These are phyloP conservation scores for Candida albicans DNA, from an alignment of 1,139 yeast species.

Conservation along the genomic window DNA sequence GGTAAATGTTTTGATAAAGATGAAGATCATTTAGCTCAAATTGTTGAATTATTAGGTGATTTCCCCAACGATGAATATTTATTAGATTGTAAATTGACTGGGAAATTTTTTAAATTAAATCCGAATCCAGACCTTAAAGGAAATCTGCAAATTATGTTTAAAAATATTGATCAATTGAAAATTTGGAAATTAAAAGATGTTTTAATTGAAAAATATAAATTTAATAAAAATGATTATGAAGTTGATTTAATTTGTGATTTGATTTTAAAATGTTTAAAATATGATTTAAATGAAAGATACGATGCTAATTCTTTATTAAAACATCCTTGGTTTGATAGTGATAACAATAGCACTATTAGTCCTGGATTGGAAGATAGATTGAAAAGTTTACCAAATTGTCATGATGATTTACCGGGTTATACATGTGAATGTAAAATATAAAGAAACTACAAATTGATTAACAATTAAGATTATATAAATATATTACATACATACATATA, in stretches of 20 bases:
- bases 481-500: too few species aligned
- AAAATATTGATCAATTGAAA: slow-evolving; percentile 61
- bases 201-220: slow-evolving; percentile 55
- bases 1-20: slow-evolving; percentile 65
- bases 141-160: slow-evolving; percentile 38
- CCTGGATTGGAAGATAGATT: slow-evolving; percentile 2
- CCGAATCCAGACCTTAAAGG: too few species aligned
- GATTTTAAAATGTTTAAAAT: slow-evolving; percentile 37
- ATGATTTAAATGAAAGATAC: slow-evolving; percentile 36
- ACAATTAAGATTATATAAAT: too few species aligned
- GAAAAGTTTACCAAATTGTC: slow-evolving; percentile 16
- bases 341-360: slow-evolving; percentile 15
- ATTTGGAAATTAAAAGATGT: slow-evolving; percentile 71
- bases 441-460: not conserved
- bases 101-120: slow-evolving; percentile 52
- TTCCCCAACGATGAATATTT: slow-evolving; percentile 53
- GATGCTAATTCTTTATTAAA: slow-evolving; percentile 42
- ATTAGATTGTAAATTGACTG: slow-evolving; percentile 50
- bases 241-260: slow-evolving; percentile 34
- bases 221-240: slow-evolving; percentile 33
- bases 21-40: slow-evolving; percentile 86
- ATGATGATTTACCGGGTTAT: slow-evolving; percentile 30
- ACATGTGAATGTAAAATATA: slow-evolving; percentile 21
- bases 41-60: slow-evolving; percentile 62
- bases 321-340: slow-evolving; percentile 43